Evolutionary conservation across 1,284 basidiomycete genomes (phyloP).

Genomic region (Naganishia sp.): DNA sequence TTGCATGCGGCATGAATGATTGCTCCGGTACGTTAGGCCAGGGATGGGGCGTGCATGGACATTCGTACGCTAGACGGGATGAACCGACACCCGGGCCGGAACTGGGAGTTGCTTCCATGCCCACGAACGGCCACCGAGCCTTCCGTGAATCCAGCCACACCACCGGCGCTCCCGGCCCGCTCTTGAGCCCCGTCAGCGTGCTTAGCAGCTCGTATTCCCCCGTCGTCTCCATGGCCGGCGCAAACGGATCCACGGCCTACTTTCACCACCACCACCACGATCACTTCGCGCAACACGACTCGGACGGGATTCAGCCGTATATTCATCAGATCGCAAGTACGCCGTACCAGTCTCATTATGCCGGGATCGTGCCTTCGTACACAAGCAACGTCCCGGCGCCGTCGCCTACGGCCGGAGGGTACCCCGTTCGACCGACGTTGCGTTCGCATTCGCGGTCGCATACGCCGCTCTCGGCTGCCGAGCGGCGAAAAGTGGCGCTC

Average conservation of each 20-base stretch:
- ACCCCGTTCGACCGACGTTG: constrained; percentile 3
- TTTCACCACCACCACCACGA: constrained; percentile 8
- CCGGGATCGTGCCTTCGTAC: constrained; percentile 19
- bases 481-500: constrained; percentile 10
- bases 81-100: not conserved
- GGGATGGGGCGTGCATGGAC: not conserved
- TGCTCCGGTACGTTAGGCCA: not conserved
- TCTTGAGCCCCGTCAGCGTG: constrained; percentile 14
- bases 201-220: constrained; percentile 22
- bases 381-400: not conserved
- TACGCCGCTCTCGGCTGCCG: constrained; percentile 3
- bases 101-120: not conserved
- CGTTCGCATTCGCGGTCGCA: constrained; percentile 6
- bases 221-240: not conserved
- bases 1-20: not conserved
- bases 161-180: not conserved
- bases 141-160: not conserved
- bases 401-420: not conserved
- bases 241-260: not conserved
- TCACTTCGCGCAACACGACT: constrained; percentile 8
- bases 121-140: not conserved
- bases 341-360: constrained; percentile 15
- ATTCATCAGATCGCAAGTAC: constrained; percentile 10
- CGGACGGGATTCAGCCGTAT: constrained; percentile 14
- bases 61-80: not conserved